Evolutionary conservation across 306 rosid species (phyloP).

Genomic region (Datisca glomerata): DNA sequence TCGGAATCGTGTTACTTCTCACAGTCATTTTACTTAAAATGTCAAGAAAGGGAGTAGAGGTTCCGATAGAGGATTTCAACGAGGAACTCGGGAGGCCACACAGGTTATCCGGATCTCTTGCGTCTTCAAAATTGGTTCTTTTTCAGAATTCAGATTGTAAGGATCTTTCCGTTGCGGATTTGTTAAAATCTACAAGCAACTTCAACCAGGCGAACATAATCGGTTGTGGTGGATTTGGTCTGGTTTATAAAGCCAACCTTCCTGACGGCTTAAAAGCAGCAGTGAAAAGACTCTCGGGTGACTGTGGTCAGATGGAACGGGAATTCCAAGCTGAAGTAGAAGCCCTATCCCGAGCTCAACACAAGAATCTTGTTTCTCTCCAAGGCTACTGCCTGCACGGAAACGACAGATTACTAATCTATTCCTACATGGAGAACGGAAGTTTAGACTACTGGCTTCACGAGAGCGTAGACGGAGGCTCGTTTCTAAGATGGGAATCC

Average conservation of each 20-base stretch:
- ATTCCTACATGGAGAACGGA: constrained; percentile 80
- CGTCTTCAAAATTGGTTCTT: constrained; percentile 53
- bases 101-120: constrained; percentile 52
- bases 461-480: constrained; percentile 38
- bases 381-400: constrained; percentile 66
- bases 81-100: constrained; percentile 42
- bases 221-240: constrained; percentile 85
- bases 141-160: constrained; percentile 58
- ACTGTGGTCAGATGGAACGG: constrained; percentile 78
- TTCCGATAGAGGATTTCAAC: constrained; percentile 21
- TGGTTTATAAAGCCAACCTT: constrained; percentile 73
- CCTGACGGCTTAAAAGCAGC: constrained; percentile 66
- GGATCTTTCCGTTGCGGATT: constrained; percentile 57
- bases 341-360: constrained; percentile 82
- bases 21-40: constrained; percentile 37
- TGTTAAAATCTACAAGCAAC: constrained; percentile 57
- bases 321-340: constrained; percentile 88
- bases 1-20: constrained; percentile 52
- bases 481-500: constrained; percentile 52
- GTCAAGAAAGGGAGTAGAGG: constrained; percentile 33
- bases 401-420: constrained; percentile 53
- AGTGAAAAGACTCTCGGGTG: constrained; percentile 70
- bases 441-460: constrained; percentile 84
- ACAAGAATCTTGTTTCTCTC: constrained; percentile 71
- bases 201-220: constrained; percentile 72